phyloP scores from a whole-genome alignment of 768 basidiomycete genomes.

The Hirschioporus abietinus region DNA sequence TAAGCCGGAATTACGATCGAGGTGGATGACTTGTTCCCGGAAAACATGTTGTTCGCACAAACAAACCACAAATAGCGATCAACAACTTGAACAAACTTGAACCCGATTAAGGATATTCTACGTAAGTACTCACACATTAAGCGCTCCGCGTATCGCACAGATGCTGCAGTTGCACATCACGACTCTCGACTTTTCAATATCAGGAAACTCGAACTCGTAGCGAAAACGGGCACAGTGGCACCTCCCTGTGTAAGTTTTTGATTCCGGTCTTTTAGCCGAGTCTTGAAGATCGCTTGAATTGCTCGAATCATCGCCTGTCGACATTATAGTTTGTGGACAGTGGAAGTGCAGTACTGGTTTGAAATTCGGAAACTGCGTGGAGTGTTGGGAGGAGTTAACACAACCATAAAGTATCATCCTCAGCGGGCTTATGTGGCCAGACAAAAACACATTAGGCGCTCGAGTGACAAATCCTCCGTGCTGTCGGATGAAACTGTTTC shows the following conservation, averaged over 20 bases:
- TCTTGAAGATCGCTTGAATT: not conserved
- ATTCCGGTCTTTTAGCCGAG: not conserved
- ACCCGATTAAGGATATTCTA: not conserved
- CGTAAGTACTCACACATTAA: not conserved
- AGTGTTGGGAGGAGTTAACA: no score
- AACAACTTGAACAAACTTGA: not conserved
- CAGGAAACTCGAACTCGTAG: not conserved
- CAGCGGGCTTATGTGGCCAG: no score
- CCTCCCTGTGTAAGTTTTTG: not conserved
- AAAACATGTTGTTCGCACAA: not conserved
- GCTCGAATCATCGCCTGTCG: no score
- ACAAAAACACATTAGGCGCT: no score
- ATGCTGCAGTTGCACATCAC: not conserved
- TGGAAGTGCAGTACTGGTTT: no score
- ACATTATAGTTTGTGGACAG: no score
- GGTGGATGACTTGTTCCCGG: not conserved
- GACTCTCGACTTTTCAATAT: not conserved
- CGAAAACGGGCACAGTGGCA: not conserved
- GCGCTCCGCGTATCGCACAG: not conserved
- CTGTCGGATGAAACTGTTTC: no score
- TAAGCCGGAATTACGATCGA: not conserved
- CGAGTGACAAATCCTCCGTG: no score
- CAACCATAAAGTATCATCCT: no score
- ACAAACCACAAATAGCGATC: not conserved
- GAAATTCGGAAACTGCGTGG: no score